Percentiles rank a stretch among this genome's conserved stretches.
These are phyloP conservation scores for Dimocarpus longan DNA, from an alignment of 345 rosid genomes.

Conservation along the genomic window DNA sequence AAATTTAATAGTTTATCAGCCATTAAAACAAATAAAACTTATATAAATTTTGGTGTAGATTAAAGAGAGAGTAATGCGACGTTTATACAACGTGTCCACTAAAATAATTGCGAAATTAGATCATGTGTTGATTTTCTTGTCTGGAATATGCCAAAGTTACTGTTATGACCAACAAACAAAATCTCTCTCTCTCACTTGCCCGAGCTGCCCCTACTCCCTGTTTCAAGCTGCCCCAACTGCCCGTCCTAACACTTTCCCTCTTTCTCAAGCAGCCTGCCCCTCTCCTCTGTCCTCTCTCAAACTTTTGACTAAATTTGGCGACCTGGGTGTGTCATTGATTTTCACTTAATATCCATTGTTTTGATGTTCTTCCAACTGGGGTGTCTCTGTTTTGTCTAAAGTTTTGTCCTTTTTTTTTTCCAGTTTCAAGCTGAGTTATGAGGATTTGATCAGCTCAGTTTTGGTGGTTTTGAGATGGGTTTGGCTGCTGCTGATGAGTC, in stretches of 20 bases:
- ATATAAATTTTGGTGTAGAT: no score
- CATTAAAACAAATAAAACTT: no score
- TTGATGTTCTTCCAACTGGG: conserved; percentile 27
- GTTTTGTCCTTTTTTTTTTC: conserved; percentile 7
- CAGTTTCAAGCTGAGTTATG: background rate
- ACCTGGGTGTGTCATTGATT: conserved; percentile 42
- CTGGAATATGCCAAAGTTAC: conserved; percentile 47
- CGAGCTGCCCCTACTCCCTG: conserved; percentile 45
- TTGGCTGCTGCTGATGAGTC: conserved; percentile 36
- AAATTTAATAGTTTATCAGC: no score
- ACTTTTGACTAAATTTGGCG: conserved; percentile 53
- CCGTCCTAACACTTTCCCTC: conserved; percentile 62
- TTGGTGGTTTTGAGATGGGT: conserved; percentile 33
- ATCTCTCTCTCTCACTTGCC: conserved; percentile 41
- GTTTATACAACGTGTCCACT: conserved; percentile 13
- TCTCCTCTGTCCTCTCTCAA: conserved; percentile 30
- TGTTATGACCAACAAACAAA: conserved; percentile 31
- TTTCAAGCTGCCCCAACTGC: conserved; percentile 67
- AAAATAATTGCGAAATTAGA: conserved; percentile 6
- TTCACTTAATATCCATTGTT: conserved; percentile 1
- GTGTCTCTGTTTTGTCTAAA: conserved; percentile 15
- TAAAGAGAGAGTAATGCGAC: background rate
- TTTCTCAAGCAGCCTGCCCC: conserved; percentile 35
- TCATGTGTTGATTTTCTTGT: conserved; percentile 31
- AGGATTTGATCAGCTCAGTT: conserved; percentile 15